These are phyloP conservation scores for Magnaporthiopsis rhizophila DNA, from an alignment of 2,329 filamentous ascomycete species.

Conservation along the genomic window DNA sequence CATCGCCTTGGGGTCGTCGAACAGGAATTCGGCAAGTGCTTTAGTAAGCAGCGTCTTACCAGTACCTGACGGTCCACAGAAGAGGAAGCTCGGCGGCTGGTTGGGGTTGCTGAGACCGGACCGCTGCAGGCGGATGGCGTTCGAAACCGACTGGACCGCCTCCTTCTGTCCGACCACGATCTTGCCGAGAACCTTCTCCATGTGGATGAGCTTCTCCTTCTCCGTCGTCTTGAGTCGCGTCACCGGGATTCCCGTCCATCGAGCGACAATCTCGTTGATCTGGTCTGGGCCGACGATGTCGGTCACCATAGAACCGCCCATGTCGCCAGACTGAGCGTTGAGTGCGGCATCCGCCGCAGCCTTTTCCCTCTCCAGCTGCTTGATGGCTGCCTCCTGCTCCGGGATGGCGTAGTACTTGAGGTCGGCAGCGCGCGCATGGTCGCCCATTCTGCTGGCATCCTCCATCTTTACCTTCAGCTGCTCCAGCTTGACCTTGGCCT, in stretches of 20 bases:
- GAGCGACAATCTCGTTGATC: conserved; percentile 96
- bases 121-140: conserved; percentile 89
- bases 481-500: conserved; percentile 92
- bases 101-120: conserved; percentile 94
- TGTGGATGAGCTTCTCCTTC: conserved; percentile 96
- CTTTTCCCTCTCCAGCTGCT: conserved; percentile 73
- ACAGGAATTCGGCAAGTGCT: conserved; percentile 93
- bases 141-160: conserved; percentile 86
- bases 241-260: conserved; percentile 97
- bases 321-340: conserved; percentile 46
- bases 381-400: conserved; percentile 76
- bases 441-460: conserved; percentile 80
- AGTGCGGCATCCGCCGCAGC: conserved; percentile 65
- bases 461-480: conserved; percentile 85
- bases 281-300: conserved; percentile 94
- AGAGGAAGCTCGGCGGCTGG: conserved; percentile 94
- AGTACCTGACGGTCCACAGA: conserved; percentile 96
- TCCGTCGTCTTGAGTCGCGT: conserved; percentile 89
- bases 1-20: conserved; percentile 96
- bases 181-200: conserved; percentile 81
- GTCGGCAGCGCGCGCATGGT: conserved; percentile 83
- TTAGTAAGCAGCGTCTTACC: conserved; percentile 97
- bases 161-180: conserved; percentile 91
- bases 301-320: conserved; percentile 68
- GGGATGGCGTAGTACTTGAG: conserved; percentile 96